Base-by-base conservation (phyloP, 2,329 filamentous ascomycete genomes). In the Fusarium sp. region DNA sequence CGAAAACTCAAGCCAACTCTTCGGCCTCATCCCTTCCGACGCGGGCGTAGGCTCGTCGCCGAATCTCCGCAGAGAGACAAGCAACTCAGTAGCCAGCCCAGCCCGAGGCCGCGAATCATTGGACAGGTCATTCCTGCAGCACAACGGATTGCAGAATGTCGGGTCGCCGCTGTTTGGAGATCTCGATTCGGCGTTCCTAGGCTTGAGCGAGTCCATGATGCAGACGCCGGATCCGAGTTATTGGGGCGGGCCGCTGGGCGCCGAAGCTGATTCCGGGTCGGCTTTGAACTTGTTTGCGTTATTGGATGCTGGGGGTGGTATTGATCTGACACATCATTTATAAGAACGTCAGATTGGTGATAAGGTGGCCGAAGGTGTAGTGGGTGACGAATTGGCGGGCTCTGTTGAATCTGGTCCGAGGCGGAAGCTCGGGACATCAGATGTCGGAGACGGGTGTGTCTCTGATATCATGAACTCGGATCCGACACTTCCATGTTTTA, bases 231-330 rank as follows among this genome's bases (percentile, higher is more conserved):
- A 83, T 53, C 76, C 77, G 5, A 78, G 77, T 3, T 76, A 79
- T 10, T 78, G 82, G 73, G 76, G 75, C 48, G 77, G 74, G 3
- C 75, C 76, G 6, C 71, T 79, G 19, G 79, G 79, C 0, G 73
- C 72, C 12, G 82, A 82, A 7, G 76, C 74, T 6, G 83, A 85
- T 51, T 77, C 81, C 65, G 80, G 57, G 72, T 84, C 71, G 71
- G 82, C 60, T 64, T 54, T 86, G 21, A 86, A 86, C 51, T 54
- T 86, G 15, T 86, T 86, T 66, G 81, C 84, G 1, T 60, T 86
- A 45, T 71, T 86, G 34, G 84, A 86, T 36, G 80, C 80, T 0
- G 82, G 83, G 2, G 84, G 84, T 0, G 83, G 84, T 9, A 86
- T 86, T 53, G 84, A 86, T 68, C 73, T 86, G 39, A 83, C 79